phyloP scores from a whole-genome alignment of 306 rosid genomes.

The Vachellia collinsii region DNA sequence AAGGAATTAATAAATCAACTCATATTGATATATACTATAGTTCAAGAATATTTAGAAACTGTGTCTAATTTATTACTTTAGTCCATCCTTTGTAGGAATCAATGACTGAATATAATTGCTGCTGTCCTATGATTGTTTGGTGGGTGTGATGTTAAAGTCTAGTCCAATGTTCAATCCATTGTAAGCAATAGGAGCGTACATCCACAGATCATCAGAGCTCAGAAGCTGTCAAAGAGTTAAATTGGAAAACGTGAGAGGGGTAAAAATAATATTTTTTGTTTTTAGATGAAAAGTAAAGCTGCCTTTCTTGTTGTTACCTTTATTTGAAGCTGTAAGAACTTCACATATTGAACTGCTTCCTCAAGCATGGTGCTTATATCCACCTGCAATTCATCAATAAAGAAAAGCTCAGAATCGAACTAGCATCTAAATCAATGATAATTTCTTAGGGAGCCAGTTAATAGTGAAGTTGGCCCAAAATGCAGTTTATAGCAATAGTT shows the following conservation, averaged over 20 bases:
- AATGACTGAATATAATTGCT: slow-evolving; percentile 7
- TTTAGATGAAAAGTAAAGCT: background rate
- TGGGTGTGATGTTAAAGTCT: slow-evolving; percentile 51
- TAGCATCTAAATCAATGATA: background rate
- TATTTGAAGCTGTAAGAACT: slow-evolving; percentile 86
- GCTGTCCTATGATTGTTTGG: slow-evolving; percentile 45
- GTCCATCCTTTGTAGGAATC: background rate
- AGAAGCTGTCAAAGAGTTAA: slow-evolving; percentile 57
- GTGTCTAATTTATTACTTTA: slow-evolving; percentile 21
- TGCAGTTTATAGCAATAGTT: too few species aligned
- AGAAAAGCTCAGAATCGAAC: slow-evolving; percentile 18
- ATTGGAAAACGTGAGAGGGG: slow-evolving; percentile 31
- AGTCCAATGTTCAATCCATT: slow-evolving; percentile 88
- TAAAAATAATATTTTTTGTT: background rate
- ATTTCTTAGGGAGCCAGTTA: background rate
- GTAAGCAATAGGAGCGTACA: slow-evolving; percentile 94
- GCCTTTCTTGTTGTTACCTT: slow-evolving; percentile 57
- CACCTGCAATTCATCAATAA: slow-evolving; percentile 58
- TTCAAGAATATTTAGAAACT: slow-evolving; percentile 31
- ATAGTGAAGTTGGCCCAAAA: background rate
- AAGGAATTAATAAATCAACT: slow-evolving; percentile 28
- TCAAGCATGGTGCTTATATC: slow-evolving; percentile 99
- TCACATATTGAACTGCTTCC: slow-evolving; percentile 92
- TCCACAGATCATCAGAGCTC: slow-evolving; percentile 91
- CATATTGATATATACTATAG: background rate